Evolutionary conservation across 495 filamentous ascomycete species (phyloP), one percentile per base, ranked within the genome.

Genomic region (Penicillium riverlandense): DNA sequence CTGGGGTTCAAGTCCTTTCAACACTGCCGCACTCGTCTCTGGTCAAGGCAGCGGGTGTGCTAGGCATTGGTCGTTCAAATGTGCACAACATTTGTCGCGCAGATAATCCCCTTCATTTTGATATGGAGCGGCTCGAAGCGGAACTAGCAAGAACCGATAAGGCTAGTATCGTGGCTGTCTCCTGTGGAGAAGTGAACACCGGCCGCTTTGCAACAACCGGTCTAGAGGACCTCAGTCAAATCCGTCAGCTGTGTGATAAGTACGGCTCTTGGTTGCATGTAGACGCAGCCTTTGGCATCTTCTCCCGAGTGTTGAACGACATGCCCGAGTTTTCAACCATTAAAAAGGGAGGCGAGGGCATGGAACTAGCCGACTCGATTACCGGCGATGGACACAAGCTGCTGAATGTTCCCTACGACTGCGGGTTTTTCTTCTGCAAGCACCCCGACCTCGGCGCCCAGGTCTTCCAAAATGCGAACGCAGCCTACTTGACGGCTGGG

Each of bases 341-440:
- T 27, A 74, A 62, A 27, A 55, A 67, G 8, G 73, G 71, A 6
- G 73, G 69, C 2, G 75, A 75, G 7, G 87, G 86, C 2, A 55
- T 95, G n/a, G 86, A 95, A 44, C 68, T 90, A 11, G 88, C 83
- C 2, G 89, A 97, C 57, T 94, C 87, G 30, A 85, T 97, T 30
- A 78, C 85, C 0, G 84, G 84, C 0, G 91, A 97, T 53, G 86
- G 75, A 2, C 91, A 97, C 59, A 96, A 96, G 56, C 65, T 96
- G 6, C 73, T 97, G n/a, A 96, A 96, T 50, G 89, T 95, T 69
- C 90, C 91, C 4, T 97, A 97, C 48, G 91, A 97, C 61, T 90
- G 80, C 50, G 91, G 91, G 11, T 86, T 96, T 61, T 95, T 94
- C 74, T 75, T 95, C 49, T 83, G 78, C 50, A 80, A 82, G 8